Evolutionary conservation across 768 basidiomycete genomes (phyloP).

Genomic region (Kondoa subrosea): DNA sequence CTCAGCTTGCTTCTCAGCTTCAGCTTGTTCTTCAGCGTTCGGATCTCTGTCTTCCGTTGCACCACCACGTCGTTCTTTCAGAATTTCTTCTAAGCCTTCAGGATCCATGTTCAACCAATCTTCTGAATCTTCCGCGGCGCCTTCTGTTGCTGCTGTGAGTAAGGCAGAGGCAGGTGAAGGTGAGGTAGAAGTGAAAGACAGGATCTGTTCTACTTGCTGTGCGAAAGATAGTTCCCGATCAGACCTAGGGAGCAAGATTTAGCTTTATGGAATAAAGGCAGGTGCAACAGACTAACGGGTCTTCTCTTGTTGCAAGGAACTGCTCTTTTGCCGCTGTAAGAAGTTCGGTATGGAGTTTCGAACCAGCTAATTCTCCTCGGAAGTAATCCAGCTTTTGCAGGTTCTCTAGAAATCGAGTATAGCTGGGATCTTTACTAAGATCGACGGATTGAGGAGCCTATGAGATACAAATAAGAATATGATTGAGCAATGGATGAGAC

Average conservation of each 20-base stretch:
- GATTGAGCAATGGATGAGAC: constrained; percentile 3
- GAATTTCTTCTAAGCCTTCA: constrained; percentile 21
- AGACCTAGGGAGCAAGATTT: constrained; percentile 38
- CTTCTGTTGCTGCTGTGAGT: background rate
- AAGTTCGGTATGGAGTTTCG: constrained; percentile 52
- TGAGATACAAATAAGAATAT: constrained; percentile 43
- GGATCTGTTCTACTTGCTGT: constrained; percentile 47
- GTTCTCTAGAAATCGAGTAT: constrained; percentile 51
- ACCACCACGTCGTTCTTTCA: constrained; percentile 10
- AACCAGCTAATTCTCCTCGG: constrained; percentile 57
- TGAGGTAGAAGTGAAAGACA: constrained; percentile 33
- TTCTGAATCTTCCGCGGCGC: constrained; percentile 55
- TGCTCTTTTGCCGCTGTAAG: constrained; percentile 53
- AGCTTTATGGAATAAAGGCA: background rate
- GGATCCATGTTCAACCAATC: constrained; percentile 50
- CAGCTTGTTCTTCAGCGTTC: constrained; percentile 35
- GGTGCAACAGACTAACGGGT: background rate
- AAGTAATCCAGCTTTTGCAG: constrained; percentile 58
- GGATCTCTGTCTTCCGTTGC: constrained; percentile 5
- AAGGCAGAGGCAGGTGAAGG: background rate
- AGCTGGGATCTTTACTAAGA: constrained; percentile 48
- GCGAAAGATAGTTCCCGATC: constrained; percentile 60
- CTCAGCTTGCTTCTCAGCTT: constrained; percentile 46
- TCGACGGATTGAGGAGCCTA: constrained; percentile 36
- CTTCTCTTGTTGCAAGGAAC: constrained; percentile 40